Evolutionary conservation across 768 basidiomycete genomes (phyloP).

Genomic region (Candolleomyces aberdarensis): DNA sequence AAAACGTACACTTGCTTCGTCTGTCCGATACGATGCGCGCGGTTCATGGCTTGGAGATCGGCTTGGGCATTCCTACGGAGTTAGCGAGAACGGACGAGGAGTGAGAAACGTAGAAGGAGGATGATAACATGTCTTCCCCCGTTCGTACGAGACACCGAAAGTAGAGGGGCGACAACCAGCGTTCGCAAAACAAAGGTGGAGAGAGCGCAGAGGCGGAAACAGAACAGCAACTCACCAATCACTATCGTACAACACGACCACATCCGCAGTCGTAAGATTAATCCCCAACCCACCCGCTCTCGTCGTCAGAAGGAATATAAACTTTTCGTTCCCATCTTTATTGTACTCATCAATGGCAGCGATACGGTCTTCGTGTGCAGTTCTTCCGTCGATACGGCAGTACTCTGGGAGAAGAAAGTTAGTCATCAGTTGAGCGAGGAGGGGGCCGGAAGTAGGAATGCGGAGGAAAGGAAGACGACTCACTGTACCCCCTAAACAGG

Average conservation of each 20-base stretch:
- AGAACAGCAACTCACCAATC: slow-evolving; percentile 65
- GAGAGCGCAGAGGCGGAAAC: neutral
- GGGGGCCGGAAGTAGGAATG: too few species aligned
- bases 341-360: slow-evolving; percentile 97
- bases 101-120: too few species aligned
- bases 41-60: slow-evolving; percentile 98
- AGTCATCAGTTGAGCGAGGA: too few species aligned
- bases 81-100: neutral
- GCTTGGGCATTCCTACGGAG: slow-evolving; percentile 90
- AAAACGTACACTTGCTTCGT: slow-evolving; percentile 98
- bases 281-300: slow-evolving; percentile 97
- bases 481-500: slow-evolving; percentile 85
- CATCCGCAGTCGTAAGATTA: slow-evolving; percentile 91
- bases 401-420: slow-evolving; percentile 59
- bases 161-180: too few species aligned
- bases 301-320: slow-evolving; percentile 94
- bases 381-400: slow-evolving; percentile 94
- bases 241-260: slow-evolving; percentile 93
- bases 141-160: too few species aligned
- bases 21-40: slow-evolving; percentile 94
- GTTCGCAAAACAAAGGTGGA: too few species aligned
- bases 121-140: too few species aligned
- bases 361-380: slow-evolving; percentile 96
- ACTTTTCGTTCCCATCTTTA: slow-evolving; percentile 89
- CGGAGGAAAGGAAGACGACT: slow-evolving; percentile 24